A percentile compares a stretch with the other conserved stretches of the same genome.
Evolutionary conservation across 192 early-diverging fungal species (phyloP).

Genomic region (Entomortierella chlamydospora): DNA sequence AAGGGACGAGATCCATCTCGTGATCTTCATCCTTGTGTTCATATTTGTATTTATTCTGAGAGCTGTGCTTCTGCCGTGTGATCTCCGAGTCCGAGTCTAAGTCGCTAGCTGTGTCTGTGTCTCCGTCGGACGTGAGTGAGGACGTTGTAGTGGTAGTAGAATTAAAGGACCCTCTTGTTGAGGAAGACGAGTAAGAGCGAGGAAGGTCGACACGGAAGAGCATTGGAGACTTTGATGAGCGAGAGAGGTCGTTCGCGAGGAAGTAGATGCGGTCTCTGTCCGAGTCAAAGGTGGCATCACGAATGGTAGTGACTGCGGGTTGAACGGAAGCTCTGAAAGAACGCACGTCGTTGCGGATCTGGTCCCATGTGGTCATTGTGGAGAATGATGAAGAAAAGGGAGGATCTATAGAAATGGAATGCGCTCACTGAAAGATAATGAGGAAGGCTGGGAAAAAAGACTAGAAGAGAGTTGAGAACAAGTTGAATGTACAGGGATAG

Average conservation of each 20-base stretch:
- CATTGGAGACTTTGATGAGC: constrained; percentile 54
- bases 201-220: constrained; percentile 57
- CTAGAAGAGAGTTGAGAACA: neutral
- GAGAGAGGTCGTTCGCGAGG: constrained; percentile 59
- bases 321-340: constrained; percentile 60
- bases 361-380: constrained; percentile 65
- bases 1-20: constrained; percentile 42
- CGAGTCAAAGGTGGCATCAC: constrained; percentile 68
- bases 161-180: neutral
- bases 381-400: neutral
- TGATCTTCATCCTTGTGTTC: constrained; percentile 28
- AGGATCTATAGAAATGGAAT: neutral
- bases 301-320: constrained; percentile 54
- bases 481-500: too few species aligned
- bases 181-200: constrained; percentile 17
- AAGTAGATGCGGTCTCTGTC: constrained; percentile 63
- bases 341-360: constrained; percentile 66
- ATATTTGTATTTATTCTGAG: neutral
- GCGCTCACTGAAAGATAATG: neutral
- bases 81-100: constrained; percentile 4
- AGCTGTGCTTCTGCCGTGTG: constrained; percentile 1
- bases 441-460: neutral
- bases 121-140: neutral
- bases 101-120: constrained; percentile 24
- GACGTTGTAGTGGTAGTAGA: neutral